Percentiles rank a stretch among this genome's conserved stretches.
These are phyloP conservation scores for Sugiyamaella qingdaonensis DNA, from an alignment of 805 yeast genomes.

Conservation along the genomic window DNA sequence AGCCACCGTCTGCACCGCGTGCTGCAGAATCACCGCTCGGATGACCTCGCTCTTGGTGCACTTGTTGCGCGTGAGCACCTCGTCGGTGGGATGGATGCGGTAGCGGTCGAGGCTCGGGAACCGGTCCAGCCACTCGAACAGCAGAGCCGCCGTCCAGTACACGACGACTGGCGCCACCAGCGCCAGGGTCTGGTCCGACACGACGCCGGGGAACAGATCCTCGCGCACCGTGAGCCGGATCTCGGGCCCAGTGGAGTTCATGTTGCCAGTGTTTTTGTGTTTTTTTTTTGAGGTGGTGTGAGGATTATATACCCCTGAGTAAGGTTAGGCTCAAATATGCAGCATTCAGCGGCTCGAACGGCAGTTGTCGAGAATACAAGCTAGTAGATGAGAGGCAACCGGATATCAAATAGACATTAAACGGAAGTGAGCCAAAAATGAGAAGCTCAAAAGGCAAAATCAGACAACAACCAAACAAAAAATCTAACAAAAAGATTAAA, in stretches of 20 bases:
- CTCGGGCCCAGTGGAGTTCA: constrained; percentile 13
- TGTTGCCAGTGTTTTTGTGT: background rate
- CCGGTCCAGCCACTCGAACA: constrained; percentile 73
- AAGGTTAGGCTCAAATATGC: background rate
- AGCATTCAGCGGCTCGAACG: too few relatives aligned
- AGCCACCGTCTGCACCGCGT: constrained; percentile 69
- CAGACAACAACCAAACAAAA: too few relatives aligned
- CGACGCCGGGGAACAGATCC: constrained; percentile 48
- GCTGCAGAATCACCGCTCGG: constrained; percentile 80
- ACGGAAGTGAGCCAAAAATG: too few relatives aligned
- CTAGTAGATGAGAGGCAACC: background rate
- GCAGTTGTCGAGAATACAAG: background rate
- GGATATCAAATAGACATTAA: too few relatives aligned
- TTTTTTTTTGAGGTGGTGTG: background rate
- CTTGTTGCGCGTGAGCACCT: constrained; percentile 69
- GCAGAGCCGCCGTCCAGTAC: constrained; percentile 74
- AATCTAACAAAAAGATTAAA: too few relatives aligned
- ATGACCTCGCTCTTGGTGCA: constrained; percentile 68
- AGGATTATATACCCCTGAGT: background rate
- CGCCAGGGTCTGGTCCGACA: constrained; percentile 68
- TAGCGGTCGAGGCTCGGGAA: constrained; percentile 73
- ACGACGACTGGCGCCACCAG: constrained; percentile 70
- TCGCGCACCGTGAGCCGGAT: constrained; percentile 7
- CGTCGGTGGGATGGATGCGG: constrained; percentile 90
- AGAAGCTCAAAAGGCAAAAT: too few relatives aligned